Percentiles rank a stretch among this genome's conserved stretches.
These are phyloP conservation scores for Bauhinia variegata DNA, from an alignment of 306 rosid genomes.

Conservation along the genomic window DNA sequence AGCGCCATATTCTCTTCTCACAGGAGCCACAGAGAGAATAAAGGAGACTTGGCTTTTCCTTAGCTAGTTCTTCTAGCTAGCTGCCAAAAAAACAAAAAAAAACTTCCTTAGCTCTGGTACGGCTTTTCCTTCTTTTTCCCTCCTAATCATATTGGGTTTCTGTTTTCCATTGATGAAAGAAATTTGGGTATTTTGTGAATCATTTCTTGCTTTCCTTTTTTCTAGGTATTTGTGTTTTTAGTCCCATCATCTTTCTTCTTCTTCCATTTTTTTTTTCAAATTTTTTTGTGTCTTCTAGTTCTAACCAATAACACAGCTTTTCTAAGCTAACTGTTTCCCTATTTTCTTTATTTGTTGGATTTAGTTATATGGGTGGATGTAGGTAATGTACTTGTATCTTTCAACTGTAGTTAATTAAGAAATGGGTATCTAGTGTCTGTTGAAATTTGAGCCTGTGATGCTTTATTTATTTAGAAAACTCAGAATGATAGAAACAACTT, in stretches of 20 bases:
- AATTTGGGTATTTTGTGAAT: not conserved
- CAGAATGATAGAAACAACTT: slow-evolving; percentile 32
- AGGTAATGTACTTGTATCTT: slow-evolving; percentile 36
- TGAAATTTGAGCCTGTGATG: slow-evolving; percentile 20
- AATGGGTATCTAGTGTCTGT: slow-evolving; percentile 34
- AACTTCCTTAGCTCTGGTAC: slow-evolving; percentile 22
- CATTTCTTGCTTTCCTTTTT: slow-evolving; percentile 20
- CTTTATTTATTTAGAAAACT: slow-evolving; percentile 23
- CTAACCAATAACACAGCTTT: not conserved
- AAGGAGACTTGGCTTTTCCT: slow-evolving; percentile 14
- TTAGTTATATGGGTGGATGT: slow-evolving; percentile 27
- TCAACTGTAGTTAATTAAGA: slow-evolving; percentile 1
- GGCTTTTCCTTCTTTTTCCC: slow-evolving; percentile 35
- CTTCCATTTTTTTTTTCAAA: not conserved
- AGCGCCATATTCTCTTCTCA: slow-evolving; percentile 31
- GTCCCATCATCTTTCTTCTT: too few relatives aligned
- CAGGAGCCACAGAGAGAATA: slow-evolving; percentile 20
- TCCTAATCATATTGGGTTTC: slow-evolving; percentile 2
- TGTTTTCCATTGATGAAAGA: too few relatives aligned
- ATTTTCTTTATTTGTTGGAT: slow-evolving; percentile 33
- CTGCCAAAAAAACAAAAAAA: not conserved
- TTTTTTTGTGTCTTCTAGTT: not conserved
- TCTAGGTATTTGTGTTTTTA: not conserved
- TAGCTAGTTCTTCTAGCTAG: slow-evolving; percentile 12
- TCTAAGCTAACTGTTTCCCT: not conserved